A percentile compares a stretch with the other conserved stretches of the same genome.
phyloP scores from a whole-genome alignment of 257 asterid genomes.

The Solanum sejunctum region DNA sequence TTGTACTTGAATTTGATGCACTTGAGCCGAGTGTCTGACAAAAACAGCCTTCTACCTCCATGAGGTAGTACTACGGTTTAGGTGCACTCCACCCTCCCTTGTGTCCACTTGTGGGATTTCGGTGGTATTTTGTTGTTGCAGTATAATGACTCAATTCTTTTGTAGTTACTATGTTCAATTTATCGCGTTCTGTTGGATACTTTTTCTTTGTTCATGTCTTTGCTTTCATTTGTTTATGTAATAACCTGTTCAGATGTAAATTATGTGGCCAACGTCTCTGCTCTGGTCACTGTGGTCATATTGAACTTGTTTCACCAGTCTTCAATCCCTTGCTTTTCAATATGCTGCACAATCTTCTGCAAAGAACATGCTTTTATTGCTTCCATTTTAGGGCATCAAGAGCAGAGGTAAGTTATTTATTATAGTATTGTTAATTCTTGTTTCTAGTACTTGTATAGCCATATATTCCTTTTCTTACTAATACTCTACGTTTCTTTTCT shows the following conservation, averaged over 20 bases:
- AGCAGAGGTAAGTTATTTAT: constrained; percentile 39
- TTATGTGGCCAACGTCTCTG: constrained; percentile 67
- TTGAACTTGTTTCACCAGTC: constrained; percentile 63
- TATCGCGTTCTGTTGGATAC: background rate
- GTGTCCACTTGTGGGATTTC: too few relatives aligned
- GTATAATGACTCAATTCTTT: background rate
- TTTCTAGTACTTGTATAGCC: background rate
- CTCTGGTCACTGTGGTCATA: constrained; percentile 85
- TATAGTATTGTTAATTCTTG: background rate
- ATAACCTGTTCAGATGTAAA: constrained; percentile 52
- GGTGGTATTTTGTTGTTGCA: background rate
- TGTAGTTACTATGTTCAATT: background rate
- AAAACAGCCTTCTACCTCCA: too few relatives aligned
- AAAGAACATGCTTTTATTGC: constrained; percentile 53
- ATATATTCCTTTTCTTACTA: background rate
- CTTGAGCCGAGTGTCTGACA: too few relatives aligned
- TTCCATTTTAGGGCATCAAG: constrained; percentile 40
- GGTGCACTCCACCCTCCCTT: too few relatives aligned
- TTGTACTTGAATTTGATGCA: too few relatives aligned
- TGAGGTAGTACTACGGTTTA: too few relatives aligned
- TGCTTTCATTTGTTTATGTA: background rate
- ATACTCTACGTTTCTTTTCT: background rate
- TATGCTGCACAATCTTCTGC: constrained; percentile 40
- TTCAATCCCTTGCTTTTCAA: constrained; percentile 69
- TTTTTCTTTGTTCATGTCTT: background rate